Conservation (phyloP, 306 rosid genomes). For the Vicia villosa region DNA sequence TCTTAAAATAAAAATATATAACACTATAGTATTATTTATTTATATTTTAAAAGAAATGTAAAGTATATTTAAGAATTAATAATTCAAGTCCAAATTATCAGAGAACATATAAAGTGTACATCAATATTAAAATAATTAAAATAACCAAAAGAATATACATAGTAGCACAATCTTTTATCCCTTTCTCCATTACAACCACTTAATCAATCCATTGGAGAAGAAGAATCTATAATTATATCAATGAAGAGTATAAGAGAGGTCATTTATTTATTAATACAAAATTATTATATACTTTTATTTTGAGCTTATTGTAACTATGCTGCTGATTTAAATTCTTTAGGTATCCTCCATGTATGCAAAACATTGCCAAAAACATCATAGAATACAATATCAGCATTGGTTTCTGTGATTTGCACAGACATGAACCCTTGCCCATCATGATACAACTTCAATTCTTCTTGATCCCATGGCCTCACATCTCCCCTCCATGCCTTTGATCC, state of each 20-base stretch:
- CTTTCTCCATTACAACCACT: conserved; percentile 42
- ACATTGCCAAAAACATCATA: conserved; percentile 66
- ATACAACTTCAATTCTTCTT: conserved; percentile 58
- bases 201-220: no score
- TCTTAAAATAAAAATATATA: no score
- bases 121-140: no score
- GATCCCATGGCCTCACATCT: conserved; percentile 36
- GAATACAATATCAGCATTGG: conserved; percentile 47
- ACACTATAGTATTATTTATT: no score
- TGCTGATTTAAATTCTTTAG: conserved; percentile 40
- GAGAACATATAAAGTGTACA: no score
- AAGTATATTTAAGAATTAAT: no score
- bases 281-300: background rate
- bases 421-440: conserved; percentile 90
- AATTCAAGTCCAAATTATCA: no score
- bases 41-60: no score
- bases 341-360: conserved; percentile 60
- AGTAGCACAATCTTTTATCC: conserved; percentile 58
- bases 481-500: conserved; percentile 92
- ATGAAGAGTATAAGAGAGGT: background rate
- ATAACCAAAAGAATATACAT: no score
- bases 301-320: conserved; percentile 6
- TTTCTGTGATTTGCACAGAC: conserved; percentile 61
- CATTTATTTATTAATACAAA: background rate
- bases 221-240: no score